Conservation (phyloP, 176 grass and related monocot species). For the Tillandsia fasciculata region DNA sequence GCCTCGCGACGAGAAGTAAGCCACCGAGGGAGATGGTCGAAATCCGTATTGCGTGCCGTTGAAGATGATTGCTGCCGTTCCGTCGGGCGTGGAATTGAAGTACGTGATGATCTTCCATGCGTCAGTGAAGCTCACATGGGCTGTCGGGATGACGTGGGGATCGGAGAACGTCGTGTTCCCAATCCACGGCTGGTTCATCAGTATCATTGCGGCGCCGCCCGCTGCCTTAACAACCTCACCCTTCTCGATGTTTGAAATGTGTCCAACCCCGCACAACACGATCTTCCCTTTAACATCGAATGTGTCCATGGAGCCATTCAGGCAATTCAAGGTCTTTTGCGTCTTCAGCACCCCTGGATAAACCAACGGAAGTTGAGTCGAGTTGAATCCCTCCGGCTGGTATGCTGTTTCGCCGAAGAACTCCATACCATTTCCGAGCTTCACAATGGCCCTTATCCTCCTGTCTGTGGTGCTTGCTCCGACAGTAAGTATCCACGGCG, state of each 20-base stretch:
- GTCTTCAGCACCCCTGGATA: conserved; percentile 2
- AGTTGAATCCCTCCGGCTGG: conserved; percentile 34
- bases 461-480: conserved; percentile 64
- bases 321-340: conserved; percentile 21
- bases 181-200: background rate
- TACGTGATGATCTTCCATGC: conserved; percentile 40
- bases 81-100: conserved; percentile 30
- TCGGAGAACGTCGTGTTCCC: conserved; percentile 26
- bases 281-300: conserved; percentile 53
- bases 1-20: conserved; percentile 66
- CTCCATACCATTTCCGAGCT: conserved; percentile 34
- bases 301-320: conserved; percentile 20
- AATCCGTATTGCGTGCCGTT: conserved; percentile 32
- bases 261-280: conserved; percentile 46
- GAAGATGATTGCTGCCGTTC: conserved; percentile 45
- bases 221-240: conserved; percentile 27
- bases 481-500: conserved; percentile 83
- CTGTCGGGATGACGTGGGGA: conserved; percentile 43
- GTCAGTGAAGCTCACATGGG: conserved; percentile 12
- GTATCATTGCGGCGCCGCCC: conserved; percentile 47
- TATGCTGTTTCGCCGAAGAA: conserved; percentile 51
- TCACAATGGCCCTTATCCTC: conserved; percentile 33
- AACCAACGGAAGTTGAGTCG: conserved; percentile 25
- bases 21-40: conserved; percentile 26
- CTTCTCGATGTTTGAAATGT: conserved; percentile 23